Percentiles rank a stretch among this genome's conserved stretches.
Evolutionary conservation across 345 rosid genomes (phyloP).

Genomic region (Populus alba): DNA sequence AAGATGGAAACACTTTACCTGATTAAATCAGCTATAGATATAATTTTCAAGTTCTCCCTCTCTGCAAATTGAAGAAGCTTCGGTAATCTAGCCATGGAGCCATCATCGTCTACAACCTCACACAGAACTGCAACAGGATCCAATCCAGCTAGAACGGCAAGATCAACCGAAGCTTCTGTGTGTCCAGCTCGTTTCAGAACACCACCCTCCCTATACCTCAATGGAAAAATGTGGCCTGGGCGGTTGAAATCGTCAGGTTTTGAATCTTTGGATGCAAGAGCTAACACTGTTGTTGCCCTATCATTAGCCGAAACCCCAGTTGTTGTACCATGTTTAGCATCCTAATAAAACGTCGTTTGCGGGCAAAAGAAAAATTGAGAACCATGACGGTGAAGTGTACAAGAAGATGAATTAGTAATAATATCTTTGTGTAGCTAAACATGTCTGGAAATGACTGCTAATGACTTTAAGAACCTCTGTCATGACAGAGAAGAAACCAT

Average conservation of each 20-base stretch:
- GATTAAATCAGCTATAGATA: constrained; percentile 77
- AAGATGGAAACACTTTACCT: constrained; percentile 36
- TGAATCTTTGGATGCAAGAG: constrained; percentile 76
- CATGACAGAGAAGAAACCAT: neutral
- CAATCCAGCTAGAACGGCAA: constrained; percentile 72
- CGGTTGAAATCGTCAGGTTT: constrained; percentile 86
- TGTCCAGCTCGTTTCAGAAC: constrained; percentile 92
- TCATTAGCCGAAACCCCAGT: constrained; percentile 91
- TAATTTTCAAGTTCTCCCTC: constrained; percentile 57
- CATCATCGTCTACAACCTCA: constrained; percentile 86
- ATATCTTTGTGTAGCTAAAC: neutral
- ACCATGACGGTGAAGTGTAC: neutral
- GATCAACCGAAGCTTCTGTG: constrained; percentile 92
- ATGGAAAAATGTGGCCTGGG: constrained; percentile 83
- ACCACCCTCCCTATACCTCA: constrained; percentile 83
- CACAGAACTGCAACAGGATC: constrained; percentile 77
- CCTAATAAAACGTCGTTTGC: constrained; percentile 38
- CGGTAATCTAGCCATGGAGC: constrained; percentile 87
- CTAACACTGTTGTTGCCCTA: constrained; percentile 69
- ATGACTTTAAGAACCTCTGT: no score
- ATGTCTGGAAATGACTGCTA: neutral
- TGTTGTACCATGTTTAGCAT: constrained; percentile 85
- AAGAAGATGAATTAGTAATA: neutral
- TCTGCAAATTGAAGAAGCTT: constrained; percentile 65
- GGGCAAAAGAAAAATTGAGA: neutral